phyloP scores from a whole-genome alignment of 129 eudicot species.

The Lonicera japonica region DNA sequence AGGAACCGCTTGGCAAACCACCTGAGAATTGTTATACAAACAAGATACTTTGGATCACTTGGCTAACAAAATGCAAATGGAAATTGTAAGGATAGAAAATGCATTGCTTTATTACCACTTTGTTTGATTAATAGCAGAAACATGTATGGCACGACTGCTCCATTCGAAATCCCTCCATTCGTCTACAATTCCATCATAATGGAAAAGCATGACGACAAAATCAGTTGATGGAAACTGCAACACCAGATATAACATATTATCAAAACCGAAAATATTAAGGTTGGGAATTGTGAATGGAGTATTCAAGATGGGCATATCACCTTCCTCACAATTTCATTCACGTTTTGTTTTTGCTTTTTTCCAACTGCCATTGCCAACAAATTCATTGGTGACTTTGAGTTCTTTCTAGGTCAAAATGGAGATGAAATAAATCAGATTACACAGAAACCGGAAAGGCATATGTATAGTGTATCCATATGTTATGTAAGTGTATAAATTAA shows the following conservation, averaged over 20 bases:
- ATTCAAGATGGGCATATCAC: conserved; percentile 19
- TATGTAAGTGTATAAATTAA: background rate
- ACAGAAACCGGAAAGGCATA: background rate
- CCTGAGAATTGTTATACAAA: conserved; percentile 32
- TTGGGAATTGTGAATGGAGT: background rate
- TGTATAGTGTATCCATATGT: background rate
- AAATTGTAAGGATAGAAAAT: background rate
- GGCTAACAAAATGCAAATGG: background rate
- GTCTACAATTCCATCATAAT: conserved; percentile 79
- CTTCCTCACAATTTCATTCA: conserved; percentile 72
- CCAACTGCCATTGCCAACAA: conserved; percentile 94
- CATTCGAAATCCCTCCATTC: conserved; percentile 83
- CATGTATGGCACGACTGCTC: conserved; percentile 71
- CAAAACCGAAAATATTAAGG: background rate
- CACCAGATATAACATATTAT: background rate
- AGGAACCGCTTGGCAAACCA: conserved; percentile 96
- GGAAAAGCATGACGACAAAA: conserved; percentile 80
- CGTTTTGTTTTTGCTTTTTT: conserved; percentile 71
- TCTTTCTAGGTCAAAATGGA: conserved; percentile 33
- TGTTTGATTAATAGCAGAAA: conserved; percentile 78
- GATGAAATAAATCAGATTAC: background rate
- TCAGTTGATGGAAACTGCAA: conserved; percentile 55
- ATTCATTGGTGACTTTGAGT: conserved; percentile 49
- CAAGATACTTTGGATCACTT: background rate
- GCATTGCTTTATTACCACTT: conserved; percentile 46